Percentiles rank a stretch among this genome's conserved stretches.
phyloP scores from a whole-genome alignment of 495 filamentous ascomycete genomes.

The Penicillium egyptiacum region DNA sequence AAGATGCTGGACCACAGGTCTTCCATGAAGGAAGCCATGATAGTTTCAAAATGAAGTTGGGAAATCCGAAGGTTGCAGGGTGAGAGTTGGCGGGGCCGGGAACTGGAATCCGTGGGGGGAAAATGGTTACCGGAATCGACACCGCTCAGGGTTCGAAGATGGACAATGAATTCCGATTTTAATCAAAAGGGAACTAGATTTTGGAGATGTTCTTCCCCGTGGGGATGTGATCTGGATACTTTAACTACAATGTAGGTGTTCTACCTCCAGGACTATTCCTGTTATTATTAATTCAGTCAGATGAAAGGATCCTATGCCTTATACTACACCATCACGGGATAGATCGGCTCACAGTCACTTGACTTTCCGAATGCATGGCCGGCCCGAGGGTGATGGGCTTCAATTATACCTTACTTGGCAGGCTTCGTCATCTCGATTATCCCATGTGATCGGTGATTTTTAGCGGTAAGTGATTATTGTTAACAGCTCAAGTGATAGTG shows the following conservation, averaged over 20 bases:
- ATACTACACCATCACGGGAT: slow-evolving; percentile 3
- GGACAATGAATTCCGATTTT: slow-evolving; percentile 6
- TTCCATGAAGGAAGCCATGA: slow-evolving; percentile 78
- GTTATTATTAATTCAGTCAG: slow-evolving; percentile 1
- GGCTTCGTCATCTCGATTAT: neutral
- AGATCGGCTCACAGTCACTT: slow-evolving; percentile 1
- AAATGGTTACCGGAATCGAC: slow-evolving; percentile 8
- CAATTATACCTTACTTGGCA: no score
- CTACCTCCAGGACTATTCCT: neutral
- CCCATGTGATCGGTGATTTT: neutral
- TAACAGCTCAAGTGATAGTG: no score
- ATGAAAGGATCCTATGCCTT: neutral
- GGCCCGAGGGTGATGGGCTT: no score
- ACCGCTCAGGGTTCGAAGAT: neutral
- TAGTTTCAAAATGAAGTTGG: slow-evolving; percentile 3
- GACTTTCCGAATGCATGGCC: neutral
- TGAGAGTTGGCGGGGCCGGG: slow-evolving; percentile 22
- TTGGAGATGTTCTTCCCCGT: neutral
- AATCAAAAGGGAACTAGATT: neutral
- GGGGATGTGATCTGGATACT: neutral
- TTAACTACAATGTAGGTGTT: neutral
- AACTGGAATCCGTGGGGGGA: slow-evolving; percentile 25
- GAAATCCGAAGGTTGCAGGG: slow-evolving; percentile 1
- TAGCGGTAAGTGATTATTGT: no score
- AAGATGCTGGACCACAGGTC: slow-evolving; percentile 91